phyloP scores from a whole-genome alignment of 768 basidiomycete genomes.

The Agrocybe praecox region DNA sequence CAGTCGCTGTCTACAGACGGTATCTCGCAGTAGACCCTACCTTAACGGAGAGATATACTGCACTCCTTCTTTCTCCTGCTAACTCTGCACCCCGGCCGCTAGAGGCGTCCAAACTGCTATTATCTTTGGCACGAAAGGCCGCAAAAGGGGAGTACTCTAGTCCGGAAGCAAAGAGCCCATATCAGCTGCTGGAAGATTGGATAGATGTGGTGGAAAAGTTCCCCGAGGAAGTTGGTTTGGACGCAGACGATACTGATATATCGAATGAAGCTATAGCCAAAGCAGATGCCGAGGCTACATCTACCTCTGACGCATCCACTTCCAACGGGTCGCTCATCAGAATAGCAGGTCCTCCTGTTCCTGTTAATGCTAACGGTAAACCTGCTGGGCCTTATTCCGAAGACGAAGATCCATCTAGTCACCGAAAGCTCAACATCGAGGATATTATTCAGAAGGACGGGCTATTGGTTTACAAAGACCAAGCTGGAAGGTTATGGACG shows the following conservation, averaged over 20 bases:
- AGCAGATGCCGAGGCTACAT: constrained; percentile 42
- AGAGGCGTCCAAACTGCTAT: constrained; percentile 90
- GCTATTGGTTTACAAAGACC: constrained; percentile 89
- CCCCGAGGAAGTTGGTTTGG: constrained; percentile 91
- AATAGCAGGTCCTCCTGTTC: constrained; percentile 65
- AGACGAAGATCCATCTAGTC: constrained; percentile 79
- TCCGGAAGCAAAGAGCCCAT: constrained; percentile 93
- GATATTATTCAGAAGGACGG: constrained; percentile 85
- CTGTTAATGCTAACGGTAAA: constrained; percentile 54
- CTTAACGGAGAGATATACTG: constrained; percentile 78
- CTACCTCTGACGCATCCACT: constrained; percentile 42
- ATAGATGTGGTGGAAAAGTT: constrained; percentile 89
- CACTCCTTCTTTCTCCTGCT: constrained; percentile 64
- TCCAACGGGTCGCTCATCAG: constrained; percentile 67
- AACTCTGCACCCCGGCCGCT: constrained; percentile 71
- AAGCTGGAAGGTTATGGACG: constrained; percentile 95
- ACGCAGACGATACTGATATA: constrained; percentile 70
- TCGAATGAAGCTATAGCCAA: constrained; percentile 54
- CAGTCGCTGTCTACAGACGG: constrained; percentile 83
- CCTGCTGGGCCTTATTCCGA: constrained; percentile 62
- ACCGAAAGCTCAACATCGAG: constrained; percentile 82
- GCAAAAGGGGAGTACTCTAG: constrained; percentile 81
- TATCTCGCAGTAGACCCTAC: constrained; percentile 84
- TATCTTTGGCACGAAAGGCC: constrained; percentile 84
- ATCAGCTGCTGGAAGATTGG: constrained; percentile 91